These are phyloP conservation scores for Cystofilobasidium macerans DNA, from an alignment of 768 basidiomycete genomes.

Conservation along the genomic window DNA sequence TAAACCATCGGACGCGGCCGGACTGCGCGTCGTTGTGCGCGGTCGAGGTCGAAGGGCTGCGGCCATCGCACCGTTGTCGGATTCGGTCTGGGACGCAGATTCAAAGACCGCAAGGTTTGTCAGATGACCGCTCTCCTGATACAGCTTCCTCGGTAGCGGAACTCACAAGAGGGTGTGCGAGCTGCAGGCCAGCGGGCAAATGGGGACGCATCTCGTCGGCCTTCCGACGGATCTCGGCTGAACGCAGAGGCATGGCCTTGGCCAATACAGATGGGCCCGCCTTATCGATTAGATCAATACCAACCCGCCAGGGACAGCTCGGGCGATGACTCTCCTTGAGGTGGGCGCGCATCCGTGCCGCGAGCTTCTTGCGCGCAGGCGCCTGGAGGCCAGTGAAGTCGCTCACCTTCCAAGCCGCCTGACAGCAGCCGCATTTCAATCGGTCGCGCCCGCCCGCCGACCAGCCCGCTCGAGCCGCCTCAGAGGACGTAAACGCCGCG, in stretches of 20 bases:
- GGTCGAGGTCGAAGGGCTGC: neutral
- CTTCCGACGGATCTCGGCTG: neutral
- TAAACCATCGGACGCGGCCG: neutral
- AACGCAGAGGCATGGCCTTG: neutral
- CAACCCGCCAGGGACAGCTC: neutral
- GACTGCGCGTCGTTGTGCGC: neutral
- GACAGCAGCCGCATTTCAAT: slow-evolving; percentile 1
- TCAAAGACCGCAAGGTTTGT: too few species aligned
- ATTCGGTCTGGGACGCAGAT: neutral
- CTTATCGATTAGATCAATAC: neutral
- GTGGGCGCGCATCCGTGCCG: neutral
- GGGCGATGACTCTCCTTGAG: neutral
- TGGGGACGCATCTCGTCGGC: neutral
- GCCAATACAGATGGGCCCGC: neutral
- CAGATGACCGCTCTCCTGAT: too few species aligned
- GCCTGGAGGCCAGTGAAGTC: neutral
- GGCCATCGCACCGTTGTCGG: neutral
- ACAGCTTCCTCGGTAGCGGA: too few species aligned
- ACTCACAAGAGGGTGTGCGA: neutral
- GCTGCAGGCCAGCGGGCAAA: neutral
- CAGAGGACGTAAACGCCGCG: neutral
- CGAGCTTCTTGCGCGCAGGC: neutral
- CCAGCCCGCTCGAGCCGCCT: neutral
- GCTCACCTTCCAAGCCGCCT: slow-evolving; percentile 1
- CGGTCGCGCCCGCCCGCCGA: neutral